Evolutionary conservation across 371 early-diverging fungal genomes (phyloP), one percentile per base, ranked within the genome.

Genomic region (Mucor velutinosus): DNA sequence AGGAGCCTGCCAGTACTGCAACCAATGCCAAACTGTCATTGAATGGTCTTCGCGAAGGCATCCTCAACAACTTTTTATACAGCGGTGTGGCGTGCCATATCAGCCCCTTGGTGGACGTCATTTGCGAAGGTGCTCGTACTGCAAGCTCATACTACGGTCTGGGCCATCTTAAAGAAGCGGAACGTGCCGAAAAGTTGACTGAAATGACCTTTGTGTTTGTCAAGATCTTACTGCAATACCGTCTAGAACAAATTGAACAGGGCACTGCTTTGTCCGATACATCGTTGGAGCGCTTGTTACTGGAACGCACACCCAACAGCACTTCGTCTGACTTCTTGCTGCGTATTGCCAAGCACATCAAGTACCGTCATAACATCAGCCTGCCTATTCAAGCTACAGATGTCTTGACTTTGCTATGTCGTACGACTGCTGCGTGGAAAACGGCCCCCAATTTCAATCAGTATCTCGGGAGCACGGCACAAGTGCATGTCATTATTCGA

Each of bases 381-480:
- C 62, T 83, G 15, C 71, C 71, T 5, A 71, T 76, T 19, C 72
- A 79, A 25, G 77, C 79, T 11, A 80, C 79, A 0, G 60, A 79
- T 35, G 73, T 79, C 11, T 66, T 80, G 2, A 72, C 75, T 0
- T 66, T 80, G 4, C 64, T 83, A 10, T 76, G 77, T 61, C 75
- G 72, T 2, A 70, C 69, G 1, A 66, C 74, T 0, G 39, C 72
- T 27, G 39, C 62, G 7, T 83, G 83, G 83, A 72, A 70, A 17
- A 61, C 41, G 14, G 64, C 67, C 0, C 80, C 81, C 33, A 76
- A 76, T 32, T 76, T 83, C 70, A 79, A 78, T 0, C 75, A 77
- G 23, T 77, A 76, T 37, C 59, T 83, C n/a, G 83, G 81, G 23
- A 75, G 74, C 51, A 76, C 77, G 1, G 76, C 75, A 14, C 77